Evolutionary conservation across 2,329 filamentous ascomycete species (phyloP).

Genomic region (Cladosporium sp.): DNA sequence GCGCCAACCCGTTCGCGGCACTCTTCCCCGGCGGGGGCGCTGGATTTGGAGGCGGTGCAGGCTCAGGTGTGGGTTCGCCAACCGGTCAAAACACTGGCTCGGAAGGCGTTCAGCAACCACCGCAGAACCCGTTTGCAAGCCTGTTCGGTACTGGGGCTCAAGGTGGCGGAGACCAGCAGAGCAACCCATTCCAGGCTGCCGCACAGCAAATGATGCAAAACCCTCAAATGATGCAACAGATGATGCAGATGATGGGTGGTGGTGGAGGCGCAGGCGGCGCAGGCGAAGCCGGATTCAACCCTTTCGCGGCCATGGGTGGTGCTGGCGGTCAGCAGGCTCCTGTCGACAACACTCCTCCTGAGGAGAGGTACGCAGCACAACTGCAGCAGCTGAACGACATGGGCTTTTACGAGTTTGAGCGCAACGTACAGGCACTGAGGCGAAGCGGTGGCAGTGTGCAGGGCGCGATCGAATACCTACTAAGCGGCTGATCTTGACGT

Average conservation of each 20-base stretch:
- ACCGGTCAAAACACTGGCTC: slow-evolving; percentile 16
- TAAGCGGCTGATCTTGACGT: slow-evolving; percentile 21
- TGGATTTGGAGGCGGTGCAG: slow-evolving; percentile 22
- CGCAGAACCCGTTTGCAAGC: slow-evolving; percentile 63
- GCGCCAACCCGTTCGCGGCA: slow-evolving; percentile 56
- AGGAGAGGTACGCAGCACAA: slow-evolving; percentile 88
- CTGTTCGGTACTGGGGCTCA: slow-evolving; percentile 48
- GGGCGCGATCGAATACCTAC: slow-evolving; percentile 75
- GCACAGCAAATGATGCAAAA: slow-evolving; percentile 51
- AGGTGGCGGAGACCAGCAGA: slow-evolving; percentile 21
- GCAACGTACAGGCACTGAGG: slow-evolving; percentile 82
- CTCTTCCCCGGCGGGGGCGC: slow-evolving; percentile 43
- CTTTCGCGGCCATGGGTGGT: slow-evolving; percentile 41
- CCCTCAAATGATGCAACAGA: slow-evolving; percentile 51
- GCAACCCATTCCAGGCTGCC: slow-evolving; percentile 48
- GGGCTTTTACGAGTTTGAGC: slow-evolving; percentile 96
- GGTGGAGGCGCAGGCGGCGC: slow-evolving; percentile 32
- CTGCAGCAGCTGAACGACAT: slow-evolving; percentile 94
- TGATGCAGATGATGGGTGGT: slow-evolving; percentile 52
- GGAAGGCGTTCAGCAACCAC: slow-evolving; percentile 23
- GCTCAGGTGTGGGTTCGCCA: slow-evolving; percentile 19
- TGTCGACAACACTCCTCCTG: slow-evolving; percentile 78
- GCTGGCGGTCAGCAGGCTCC: slow-evolving; percentile 48
- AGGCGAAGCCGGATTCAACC: slow-evolving; percentile 34
- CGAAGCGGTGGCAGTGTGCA: slow-evolving; percentile 91